Evolutionary conservation across 441 rosid genomes (phyloP), one percentile per base, ranked within the genome.

Genomic region (Arabidopsis lyrata): DNA sequence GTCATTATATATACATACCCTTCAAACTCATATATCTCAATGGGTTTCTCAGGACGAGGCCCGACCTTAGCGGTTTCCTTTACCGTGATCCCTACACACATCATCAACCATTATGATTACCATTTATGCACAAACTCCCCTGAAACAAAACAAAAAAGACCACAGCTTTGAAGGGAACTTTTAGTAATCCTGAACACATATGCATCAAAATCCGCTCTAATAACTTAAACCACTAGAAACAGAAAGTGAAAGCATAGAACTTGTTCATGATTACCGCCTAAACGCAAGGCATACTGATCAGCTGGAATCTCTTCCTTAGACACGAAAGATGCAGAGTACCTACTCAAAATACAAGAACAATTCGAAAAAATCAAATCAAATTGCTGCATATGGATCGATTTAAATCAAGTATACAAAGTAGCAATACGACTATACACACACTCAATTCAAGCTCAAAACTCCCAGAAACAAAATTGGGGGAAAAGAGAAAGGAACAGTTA

Each of bases 11-110:
- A 53, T 57, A 62, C 67, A 77, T 61, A 92, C 99, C 99, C 80
- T 86, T 92, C 99, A 81, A 90, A 94, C 78, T 94, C 99, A 31
- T 94, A 94, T 35, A 92, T 88, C 86, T 90, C 97, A 5, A 94
- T 90, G n/a, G 97, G 95, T 75, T 89, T 90, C 81, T 90, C 94
- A 6, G 99, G 99, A 20, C 94, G 95, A 76, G 91, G 90, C 16
- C 99, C 97, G 12, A 87, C 8, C 73, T 88, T 94, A 42, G 97
- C 79, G 41, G 82, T 77, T 85, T 94, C 99, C 81, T 90, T 94
- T 48, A 94, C 76, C 49, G 85, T 90, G 20, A 76, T 66, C 76
- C 97, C 99, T 94, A 76, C 70, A 78, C 89, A 97, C 83, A 79
- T 0, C 68, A 75, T 7, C 41, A 41, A 44, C 35, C 56, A 63